Evolutionary conservation across 164 flowering plant genomes (phyloP).

Genomic region (Akebia trifoliata): DNA sequence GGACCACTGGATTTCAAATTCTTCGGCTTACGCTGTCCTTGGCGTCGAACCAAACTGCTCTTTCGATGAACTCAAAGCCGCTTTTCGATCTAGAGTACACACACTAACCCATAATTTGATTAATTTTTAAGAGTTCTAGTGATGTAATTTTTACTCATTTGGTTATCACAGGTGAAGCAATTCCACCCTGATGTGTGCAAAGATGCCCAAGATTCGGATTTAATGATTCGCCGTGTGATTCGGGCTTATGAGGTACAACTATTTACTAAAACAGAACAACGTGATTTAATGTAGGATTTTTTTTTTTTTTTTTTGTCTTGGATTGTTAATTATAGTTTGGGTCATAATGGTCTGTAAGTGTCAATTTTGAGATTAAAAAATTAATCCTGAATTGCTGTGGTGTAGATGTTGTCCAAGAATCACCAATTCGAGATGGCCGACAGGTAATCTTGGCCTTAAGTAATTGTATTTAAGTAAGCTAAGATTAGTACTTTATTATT

Average conservation of each 20-base stretch:
- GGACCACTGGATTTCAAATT: conserved; percentile 29
- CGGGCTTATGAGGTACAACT: conserved; percentile 75
- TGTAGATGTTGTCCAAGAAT: conserved; percentile 37
- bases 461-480: not conserved
- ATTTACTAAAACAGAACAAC: not conserved
- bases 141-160: no score
- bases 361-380: no score
- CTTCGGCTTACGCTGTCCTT: conserved; percentile 51
- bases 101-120: not conserved
- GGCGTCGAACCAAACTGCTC: conserved; percentile 60
- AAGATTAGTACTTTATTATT: not conserved
- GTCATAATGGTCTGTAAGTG: no score
- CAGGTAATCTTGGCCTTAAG: conserved; percentile 24
- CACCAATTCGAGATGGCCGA: conserved; percentile 30
- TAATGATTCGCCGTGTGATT: conserved; percentile 75
- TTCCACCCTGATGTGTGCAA: conserved; percentile 79
- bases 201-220: conserved; percentile 44
- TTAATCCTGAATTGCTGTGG: no score
- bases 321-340: not conserved
- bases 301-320: not conserved
- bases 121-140: no score
- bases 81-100: conserved; percentile 63
- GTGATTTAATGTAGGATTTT: not conserved
- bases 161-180: conserved; percentile 59
- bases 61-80: conserved; percentile 54